Base-by-base conservation (phyloP, 768 basidiomycete species). In the Termitomyces sp. region DNA sequence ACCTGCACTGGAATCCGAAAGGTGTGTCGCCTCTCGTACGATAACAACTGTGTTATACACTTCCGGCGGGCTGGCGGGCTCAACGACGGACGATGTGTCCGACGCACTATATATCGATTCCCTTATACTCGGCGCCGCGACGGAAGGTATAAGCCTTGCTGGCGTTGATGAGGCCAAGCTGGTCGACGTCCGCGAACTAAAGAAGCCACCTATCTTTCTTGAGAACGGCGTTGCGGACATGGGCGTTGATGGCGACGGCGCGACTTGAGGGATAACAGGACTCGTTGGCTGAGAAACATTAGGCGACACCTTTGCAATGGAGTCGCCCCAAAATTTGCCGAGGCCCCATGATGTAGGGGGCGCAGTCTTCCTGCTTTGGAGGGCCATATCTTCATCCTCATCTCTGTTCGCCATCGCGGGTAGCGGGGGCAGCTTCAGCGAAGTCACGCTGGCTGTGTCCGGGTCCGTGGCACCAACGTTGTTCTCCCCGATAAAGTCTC, bases 401-500 rank as follows among this genome's bases (percentile, higher is more conserved):
- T 71, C 69, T 33, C 74, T 75, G n/a, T 65, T 72, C 12, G 71
- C 70, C 66, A 72, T 72, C 3, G 69, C 70, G 22, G 79, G 77
- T 13, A 74, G 73, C 13, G 72, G 76, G 12, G 80, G 77, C 4
- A 78, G 67, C 52, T 76, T 77, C 3, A 77, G 62, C 22, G 69
- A 63, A 42, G 65, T 61, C 48, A 66, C 26, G 54, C 50, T 51
- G 52, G 51, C 54, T 47, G 63, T 32, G 51, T 64, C 61, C 18
- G 60, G 30, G 53, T 63, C 60, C 10, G 54, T 35, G 28, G 64
- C 71, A 9, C 88, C 88, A 50, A 89, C 77, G 57, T 84, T 83
- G 68, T 87, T 84, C 62, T 90, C 85, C 22, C 82, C 83, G 62
- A 92, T 92, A 67, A 89, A 98, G 57, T 85, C 87, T 38, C 94